A percentile compares a stretch with the other conserved stretches of the same genome.
Evolutionary conservation across 1,284 basidiomycete genomes (phyloP).

Genomic region (Anthracocystis walkeri): DNA sequence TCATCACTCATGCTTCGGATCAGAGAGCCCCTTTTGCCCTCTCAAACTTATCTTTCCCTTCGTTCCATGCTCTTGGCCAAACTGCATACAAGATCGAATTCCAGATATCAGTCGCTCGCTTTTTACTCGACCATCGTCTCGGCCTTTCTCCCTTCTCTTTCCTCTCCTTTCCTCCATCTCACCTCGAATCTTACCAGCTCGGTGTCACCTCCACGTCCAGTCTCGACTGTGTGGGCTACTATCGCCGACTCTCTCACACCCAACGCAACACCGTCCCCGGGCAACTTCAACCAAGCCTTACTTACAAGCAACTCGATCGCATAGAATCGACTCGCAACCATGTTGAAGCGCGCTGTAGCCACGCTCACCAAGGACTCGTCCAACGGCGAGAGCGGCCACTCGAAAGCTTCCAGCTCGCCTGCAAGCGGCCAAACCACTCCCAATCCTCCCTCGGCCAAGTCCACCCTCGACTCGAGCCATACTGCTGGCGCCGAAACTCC

Average conservation of each 20-base stretch:
- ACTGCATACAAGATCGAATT: too few relatives aligned
- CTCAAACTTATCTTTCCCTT: too few relatives aligned
- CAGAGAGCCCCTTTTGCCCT: too few relatives aligned
- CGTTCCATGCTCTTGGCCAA: too few relatives aligned
- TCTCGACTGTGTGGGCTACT: conserved; percentile 54
- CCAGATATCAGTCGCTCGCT: too few relatives aligned
- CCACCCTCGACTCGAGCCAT: conserved; percentile 31
- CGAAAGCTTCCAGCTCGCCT: conserved; percentile 15
- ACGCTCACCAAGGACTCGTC: conserved; percentile 37
- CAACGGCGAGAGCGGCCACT: conserved; percentile 23
- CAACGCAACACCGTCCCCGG: not conserved
- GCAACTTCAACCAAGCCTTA: not conserved
- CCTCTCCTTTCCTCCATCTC: not conserved
- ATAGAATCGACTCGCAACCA: conserved; percentile 5
- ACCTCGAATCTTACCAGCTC: not conserved
- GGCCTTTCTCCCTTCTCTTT: not conserved
- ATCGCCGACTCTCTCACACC: conserved; percentile 7
- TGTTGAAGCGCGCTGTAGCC: conserved; percentile 46
- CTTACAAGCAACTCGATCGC: not conserved
- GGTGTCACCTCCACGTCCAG: conserved; percentile 48
- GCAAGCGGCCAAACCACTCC: conserved; percentile 25
- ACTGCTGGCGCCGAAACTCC: conserved; percentile 11
- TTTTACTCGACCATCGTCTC: not conserved
- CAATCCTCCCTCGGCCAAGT: conserved; percentile 24
- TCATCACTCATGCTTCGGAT: too few relatives aligned